Conservation (phyloP, 768 basidiomycete genomes). For the Calocera cornea region DNA sequence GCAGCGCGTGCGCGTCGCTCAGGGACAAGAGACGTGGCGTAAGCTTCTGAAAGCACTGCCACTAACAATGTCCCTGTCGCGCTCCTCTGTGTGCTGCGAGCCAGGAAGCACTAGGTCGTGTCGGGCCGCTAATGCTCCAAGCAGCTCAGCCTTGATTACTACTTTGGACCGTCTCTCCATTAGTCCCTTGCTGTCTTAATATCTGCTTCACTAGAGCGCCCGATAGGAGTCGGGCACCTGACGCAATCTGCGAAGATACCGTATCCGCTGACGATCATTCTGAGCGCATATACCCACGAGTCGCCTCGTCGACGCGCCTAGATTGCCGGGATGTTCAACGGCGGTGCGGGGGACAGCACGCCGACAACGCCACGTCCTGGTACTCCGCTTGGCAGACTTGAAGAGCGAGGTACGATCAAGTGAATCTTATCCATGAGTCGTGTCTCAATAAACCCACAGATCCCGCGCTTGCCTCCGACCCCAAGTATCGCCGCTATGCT, state of each 20-base stretch:
- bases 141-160: background rate
- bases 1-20: no score
- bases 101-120: background rate
- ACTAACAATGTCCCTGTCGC: background rate
- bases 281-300: background rate
- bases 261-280: background rate
- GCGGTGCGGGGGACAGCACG: background rate
- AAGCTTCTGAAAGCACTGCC: background rate
- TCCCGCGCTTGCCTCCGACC: conserved; percentile 34
- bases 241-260: background rate
- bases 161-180: background rate
- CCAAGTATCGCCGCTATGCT: conserved; percentile 87
- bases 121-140: background rate
- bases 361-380: background rate
- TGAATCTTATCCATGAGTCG: background rate
- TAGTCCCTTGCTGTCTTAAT: background rate
- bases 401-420: background rate
- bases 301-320: background rate
- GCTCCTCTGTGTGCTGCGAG: background rate
- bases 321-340: background rate
- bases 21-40: background rate
- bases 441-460: background rate
- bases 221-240: background rate
- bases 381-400: background rate
- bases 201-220: no score